These are phyloP conservation scores for Physaria fendleri DNA, from an alignment of 345 rosid genomes.

Conservation along the genomic window DNA sequence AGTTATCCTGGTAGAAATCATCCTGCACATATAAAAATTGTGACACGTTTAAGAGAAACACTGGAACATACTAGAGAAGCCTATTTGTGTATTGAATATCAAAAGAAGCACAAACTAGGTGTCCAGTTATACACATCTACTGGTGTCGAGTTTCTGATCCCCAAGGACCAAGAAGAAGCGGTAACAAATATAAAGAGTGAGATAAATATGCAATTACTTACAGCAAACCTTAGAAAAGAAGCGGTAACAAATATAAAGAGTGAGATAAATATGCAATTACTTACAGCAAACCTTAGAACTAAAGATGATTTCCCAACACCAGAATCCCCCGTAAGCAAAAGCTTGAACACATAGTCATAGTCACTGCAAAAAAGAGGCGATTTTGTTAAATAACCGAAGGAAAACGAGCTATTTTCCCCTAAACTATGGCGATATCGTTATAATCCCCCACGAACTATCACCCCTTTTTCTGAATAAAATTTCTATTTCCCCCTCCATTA, in stretches of 20 bases:
- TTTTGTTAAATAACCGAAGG: no score
- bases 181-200: background rate
- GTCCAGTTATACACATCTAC: no score
- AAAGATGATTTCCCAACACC: conserved; percentile 43
- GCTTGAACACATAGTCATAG: conserved; percentile 37
- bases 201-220: conserved; percentile 20
- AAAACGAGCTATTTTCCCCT: no score
- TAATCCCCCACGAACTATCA: no score
- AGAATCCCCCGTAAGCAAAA: conserved; percentile 40
- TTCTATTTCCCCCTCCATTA: no score
- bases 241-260: background rate
- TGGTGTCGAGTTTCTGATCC: no score
- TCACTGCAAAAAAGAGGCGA: conserved; percentile 26
- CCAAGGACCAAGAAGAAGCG: no score
- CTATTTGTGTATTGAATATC: background rate
- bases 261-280: conserved; percentile 4
- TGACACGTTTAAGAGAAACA: background rate
- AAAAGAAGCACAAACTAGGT: background rate
- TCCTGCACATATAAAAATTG: conserved; percentile 41
- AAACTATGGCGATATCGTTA: no score
- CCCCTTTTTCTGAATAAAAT: no score
- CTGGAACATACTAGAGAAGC: background rate
- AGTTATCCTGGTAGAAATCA: conserved; percentile 89
- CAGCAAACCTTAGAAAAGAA: conserved; percentile 32
- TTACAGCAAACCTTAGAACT: conserved; percentile 45